Evolutionary conservation across 306 rosid species (phyloP).

Genomic region (Prunus campanulata): DNA sequence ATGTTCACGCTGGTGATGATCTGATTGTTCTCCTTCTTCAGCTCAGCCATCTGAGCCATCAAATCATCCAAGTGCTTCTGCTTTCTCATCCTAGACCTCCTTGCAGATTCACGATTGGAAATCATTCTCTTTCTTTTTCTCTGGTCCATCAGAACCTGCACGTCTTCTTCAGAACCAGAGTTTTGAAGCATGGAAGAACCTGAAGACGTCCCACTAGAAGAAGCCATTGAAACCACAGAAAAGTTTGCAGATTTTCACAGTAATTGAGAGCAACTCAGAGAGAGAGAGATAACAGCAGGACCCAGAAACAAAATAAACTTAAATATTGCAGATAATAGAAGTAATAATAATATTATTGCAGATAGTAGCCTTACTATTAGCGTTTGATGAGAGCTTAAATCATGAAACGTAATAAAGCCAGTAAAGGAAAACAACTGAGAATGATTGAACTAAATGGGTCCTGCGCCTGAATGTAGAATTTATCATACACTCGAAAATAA

Average conservation of each 20-base stretch:
- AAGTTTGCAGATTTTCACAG: background rate
- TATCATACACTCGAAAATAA: slow-evolving; percentile 82
- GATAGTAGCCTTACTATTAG: slow-evolving; percentile 5
- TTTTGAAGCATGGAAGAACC: slow-evolving; percentile 53
- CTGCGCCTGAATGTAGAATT: slow-evolving; percentile 83
- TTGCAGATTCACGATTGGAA: slow-evolving; percentile 90
- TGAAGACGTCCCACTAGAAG: slow-evolving; percentile 78
- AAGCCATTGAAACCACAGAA: slow-evolving; percentile 55
- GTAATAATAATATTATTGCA: background rate
- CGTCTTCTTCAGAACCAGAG: slow-evolving; percentile 73
- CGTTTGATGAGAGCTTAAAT: slow-evolving; percentile 11
- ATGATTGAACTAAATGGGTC: slow-evolving; percentile 96
- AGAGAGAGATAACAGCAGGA: slow-evolving; percentile 33
- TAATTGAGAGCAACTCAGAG: background rate
- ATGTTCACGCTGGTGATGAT: slow-evolving; percentile 51
- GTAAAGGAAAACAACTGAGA: slow-evolving; percentile 96
- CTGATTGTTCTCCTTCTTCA: slow-evolving; percentile 70
- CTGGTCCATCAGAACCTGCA: slow-evolving; percentile 61
- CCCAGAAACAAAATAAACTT: slow-evolving; percentile 32
- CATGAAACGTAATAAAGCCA: slow-evolving; percentile 95
- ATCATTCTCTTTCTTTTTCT: slow-evolving; percentile 92
- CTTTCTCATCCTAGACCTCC: slow-evolving; percentile 86
- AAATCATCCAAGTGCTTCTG: slow-evolving; percentile 93
- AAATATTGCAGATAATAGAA: slow-evolving; percentile 26
- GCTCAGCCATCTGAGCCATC: slow-evolving; percentile 51